Percentiles rank a stretch among this genome's conserved stretches.
Conservation (phyloP, 139 green algal species). For the Closterium sp. region DNA sequence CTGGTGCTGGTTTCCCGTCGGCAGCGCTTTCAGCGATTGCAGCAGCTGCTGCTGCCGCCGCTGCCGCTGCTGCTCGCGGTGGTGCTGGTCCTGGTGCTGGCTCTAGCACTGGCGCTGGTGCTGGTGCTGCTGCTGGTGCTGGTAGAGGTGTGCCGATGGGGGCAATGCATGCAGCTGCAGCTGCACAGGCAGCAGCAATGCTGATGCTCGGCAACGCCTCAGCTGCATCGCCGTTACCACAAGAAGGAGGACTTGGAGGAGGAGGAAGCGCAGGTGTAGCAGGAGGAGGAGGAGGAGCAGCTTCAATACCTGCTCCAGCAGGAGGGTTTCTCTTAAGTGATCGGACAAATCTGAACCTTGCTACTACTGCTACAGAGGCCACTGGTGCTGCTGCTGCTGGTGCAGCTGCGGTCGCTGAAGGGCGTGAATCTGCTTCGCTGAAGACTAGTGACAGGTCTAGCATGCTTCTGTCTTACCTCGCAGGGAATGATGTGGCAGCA, state of each 20-base stretch:
- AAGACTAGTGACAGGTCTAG: background rate
- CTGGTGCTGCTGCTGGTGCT: background rate
- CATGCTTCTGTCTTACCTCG: background rate
- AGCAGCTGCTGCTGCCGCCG: background rate
- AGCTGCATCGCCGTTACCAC: no score
- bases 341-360: background rate
- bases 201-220: background rate
- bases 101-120: background rate
- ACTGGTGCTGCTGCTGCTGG: background rate
- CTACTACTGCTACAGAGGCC: background rate
- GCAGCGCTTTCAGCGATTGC: background rate
- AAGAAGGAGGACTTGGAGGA: background rate
- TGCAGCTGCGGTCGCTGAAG: background rate
- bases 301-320: no score
- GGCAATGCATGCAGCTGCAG: background rate
- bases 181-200: background rate
- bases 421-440: background rate
- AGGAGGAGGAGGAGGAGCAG: no score
- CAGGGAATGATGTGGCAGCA: background rate
- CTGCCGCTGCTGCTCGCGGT: background rate
- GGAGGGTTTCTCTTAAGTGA: background rate
- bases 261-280: no score
- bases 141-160: background rate
- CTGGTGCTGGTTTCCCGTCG: no score
- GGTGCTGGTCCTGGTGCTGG: background rate